These are phyloP conservation scores for Bauhinia variegata DNA, from an alignment of 306 rosid species.

Conservation along the genomic window DNA sequence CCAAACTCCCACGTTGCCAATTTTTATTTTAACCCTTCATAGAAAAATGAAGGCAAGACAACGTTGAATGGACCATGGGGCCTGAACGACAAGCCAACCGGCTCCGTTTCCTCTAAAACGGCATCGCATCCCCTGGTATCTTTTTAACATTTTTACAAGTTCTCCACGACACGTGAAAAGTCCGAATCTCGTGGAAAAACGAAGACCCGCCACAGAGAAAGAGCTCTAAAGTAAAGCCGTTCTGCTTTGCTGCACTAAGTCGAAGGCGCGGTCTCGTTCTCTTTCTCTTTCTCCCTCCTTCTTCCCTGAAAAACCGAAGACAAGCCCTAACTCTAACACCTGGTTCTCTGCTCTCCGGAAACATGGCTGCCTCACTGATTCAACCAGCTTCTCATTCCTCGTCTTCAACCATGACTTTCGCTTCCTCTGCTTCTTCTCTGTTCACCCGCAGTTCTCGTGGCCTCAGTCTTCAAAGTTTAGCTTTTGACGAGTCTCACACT, in stretches of 20 bases:
- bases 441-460: conserved; percentile 32
- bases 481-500: conserved; percentile 37
- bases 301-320: not conserved
- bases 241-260: not conserved
- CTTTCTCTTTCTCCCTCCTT: no score
- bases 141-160: not conserved
- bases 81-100: not conserved
- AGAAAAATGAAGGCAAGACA: no score
- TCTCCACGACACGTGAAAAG: conserved; percentile 17
- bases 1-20: no score
- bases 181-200: conserved; percentile 36
- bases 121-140: conserved; percentile 17
- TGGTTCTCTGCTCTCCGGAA: not conserved
- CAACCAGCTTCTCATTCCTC: conserved; percentile 47
- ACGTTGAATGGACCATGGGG: no score
- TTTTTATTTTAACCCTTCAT: no score
- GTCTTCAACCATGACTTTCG: conserved; percentile 29
- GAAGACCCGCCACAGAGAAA: conserved; percentile 53
- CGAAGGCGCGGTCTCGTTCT: not conserved
- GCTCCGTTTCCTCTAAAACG: conserved; percentile 27
- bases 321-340: conserved; percentile 38
- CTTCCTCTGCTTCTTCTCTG: conserved; percentile 51
- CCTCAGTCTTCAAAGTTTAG: conserved; percentile 27
- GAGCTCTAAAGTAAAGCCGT: conserved; percentile 27
- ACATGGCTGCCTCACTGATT: conserved; percentile 73